Evolutionary conservation across 148 eudicot genomes (phyloP), one percentile per base, ranked within the genome.

Genomic region (Cornus florida): DNA sequence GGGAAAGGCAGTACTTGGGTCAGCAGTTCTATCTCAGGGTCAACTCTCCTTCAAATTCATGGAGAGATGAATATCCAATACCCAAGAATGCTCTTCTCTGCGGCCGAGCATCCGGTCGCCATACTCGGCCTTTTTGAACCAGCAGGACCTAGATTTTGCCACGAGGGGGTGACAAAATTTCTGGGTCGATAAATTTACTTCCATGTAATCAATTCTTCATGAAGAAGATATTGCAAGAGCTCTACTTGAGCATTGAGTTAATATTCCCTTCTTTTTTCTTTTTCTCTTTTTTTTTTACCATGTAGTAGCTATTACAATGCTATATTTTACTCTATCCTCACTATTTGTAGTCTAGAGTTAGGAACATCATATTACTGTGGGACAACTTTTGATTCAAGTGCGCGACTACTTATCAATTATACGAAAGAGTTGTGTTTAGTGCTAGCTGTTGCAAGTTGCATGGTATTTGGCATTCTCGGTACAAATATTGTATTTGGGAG

Each of bases 81-180:
- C 98, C 98, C 0, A 93, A 86, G 86, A 95, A 93, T 50, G 97
- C 98, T 50, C 94, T 93, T 69, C 94, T 93, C 12, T 95, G 98
- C 78, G 98, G 98, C 22, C 82, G 90, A 46, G 97, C 94, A 10
- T 78, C 84, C 57, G 98, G 98, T 13, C 91, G 86, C 35, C 95
- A 84, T 74, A 94, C 98, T 1, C 90, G 95, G 16, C 95, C 97
- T 57, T 73, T 91, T 33, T 88, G 86, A 87, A 56, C 2, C 12
- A 12, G 4, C 50, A 65, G 13, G 19, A 24, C 66, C 66, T 39
- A 4, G 72, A 41, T 31, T 70, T 73, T 77, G 92, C 87, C 91
- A 91, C 91, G 90, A 91, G 83, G 82, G 91, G 91, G 91, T 91
- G 66, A 62, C 66, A 62, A 62, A 20, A 0, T 62, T 7, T 17